Conservation (phyloP, 495 filamentous ascomycete species). For the Aspergillus ellipticus region DNA sequence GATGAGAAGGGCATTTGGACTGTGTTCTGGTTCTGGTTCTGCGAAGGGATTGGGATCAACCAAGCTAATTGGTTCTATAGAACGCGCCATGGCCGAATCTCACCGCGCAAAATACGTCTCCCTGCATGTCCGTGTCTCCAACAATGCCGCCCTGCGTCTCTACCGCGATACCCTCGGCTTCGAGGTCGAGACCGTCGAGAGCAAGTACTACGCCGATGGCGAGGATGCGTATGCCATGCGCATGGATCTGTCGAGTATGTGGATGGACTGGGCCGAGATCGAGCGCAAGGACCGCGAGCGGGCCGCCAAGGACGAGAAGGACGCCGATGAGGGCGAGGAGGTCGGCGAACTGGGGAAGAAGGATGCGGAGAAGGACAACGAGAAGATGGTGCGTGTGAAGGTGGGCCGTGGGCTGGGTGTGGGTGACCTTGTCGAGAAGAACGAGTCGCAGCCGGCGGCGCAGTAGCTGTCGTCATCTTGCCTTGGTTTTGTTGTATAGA, state of each 20-base stretch:
- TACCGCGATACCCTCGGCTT: slow-evolving; percentile 94
- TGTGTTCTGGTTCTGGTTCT: too few relatives aligned
- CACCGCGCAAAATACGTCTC: slow-evolving; percentile 89
- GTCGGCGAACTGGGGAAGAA: slow-evolving; percentile 51
- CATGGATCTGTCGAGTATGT: slow-evolving; percentile 69
- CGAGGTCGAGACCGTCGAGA: slow-evolving; percentile 82
- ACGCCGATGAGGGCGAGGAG: slow-evolving; percentile 51
- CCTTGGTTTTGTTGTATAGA: too few relatives aligned
- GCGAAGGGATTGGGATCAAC: not conserved
- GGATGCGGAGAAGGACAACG: slow-evolving; percentile 34
- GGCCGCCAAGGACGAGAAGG: slow-evolving; percentile 34
- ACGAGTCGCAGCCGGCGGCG: slow-evolving; percentile 41
- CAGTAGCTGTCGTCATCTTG: too few relatives aligned
- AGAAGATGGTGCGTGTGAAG: slow-evolving; percentile 65
- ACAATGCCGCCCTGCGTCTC: slow-evolving; percentile 82
- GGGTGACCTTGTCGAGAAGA: slow-evolving; percentile 79
- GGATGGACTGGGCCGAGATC: slow-evolving; percentile 43
- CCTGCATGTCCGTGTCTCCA: slow-evolving; percentile 90
- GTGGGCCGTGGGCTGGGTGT: slow-evolving; percentile 78
- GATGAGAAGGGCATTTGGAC: too few relatives aligned
- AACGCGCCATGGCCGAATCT: slow-evolving; percentile 93
- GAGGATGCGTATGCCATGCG: slow-evolving; percentile 96
- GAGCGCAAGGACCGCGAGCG: slow-evolving; percentile 40
- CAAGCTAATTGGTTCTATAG: slow-evolving; percentile 37
- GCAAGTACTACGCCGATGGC: slow-evolving; percentile 96